Evolutionary conservation across 2,329 filamentous ascomycete species (phyloP), one percentile per base, ranked within the genome.

Genomic region (Aschersonia sp.): DNA sequence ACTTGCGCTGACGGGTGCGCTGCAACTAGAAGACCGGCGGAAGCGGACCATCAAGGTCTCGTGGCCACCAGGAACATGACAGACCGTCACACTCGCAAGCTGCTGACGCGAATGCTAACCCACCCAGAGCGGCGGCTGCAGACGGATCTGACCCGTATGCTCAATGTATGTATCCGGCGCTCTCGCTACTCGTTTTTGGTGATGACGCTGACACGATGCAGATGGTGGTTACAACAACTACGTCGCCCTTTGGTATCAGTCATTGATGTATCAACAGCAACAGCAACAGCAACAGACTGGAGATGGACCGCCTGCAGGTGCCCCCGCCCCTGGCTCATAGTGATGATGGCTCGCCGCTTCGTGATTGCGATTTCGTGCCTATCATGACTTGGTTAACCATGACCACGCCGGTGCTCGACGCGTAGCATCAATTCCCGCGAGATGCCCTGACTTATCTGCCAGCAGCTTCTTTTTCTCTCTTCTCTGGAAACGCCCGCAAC

Each of bases 181-280:
- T 4, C 9, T 45, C 30, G 35, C 32, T 45, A 10, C 20, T 9
- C 31, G n/a, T 31, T 20, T 20, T n/a, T n/a, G 31, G 9, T 30
- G 9, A 7, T 48, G 44, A 47, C 28, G 9, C 53, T 51, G 55
- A 61, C 61, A 52, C 42, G 5, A 6, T 47, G 61, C 51, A 82
- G 78, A 89, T 65, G 86, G 86, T 54, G 86, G 86, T 51, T 91
- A 91, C 64, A 77, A 89, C 56, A 83, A 83, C 56, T 92, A 91
- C 61, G 66, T 88, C 50, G 78, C 83, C 41, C 72, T 89, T 56
- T 92, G 85, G 85, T 89, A 88, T 67, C 81, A 85, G 59, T 84
- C 84, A 31, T 58, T 75, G 59, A 62, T 70, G 59, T 66, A 66
- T 53, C 66, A 70, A 55, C 68, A 44, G 31, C 43, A 44, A 44